Percentiles rank a stretch among this genome's conserved stretches.
Evolutionary conservation across 805 yeast genomes (phyloP).

Genomic region (Clavispora asparagi): DNA sequence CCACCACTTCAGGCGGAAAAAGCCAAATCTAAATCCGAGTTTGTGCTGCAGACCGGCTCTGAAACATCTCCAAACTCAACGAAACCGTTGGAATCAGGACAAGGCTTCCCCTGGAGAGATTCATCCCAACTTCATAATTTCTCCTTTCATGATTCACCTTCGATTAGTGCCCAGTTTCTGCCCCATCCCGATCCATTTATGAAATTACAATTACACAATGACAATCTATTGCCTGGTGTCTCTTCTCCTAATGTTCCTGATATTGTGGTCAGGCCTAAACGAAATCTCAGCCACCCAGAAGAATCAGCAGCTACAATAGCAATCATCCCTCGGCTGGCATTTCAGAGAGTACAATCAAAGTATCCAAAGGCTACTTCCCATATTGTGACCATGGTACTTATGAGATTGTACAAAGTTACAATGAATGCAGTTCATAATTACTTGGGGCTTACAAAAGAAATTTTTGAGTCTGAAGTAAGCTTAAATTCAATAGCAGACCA

Average conservation of each 20-base stretch:
- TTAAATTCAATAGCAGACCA: constrained; percentile 42
- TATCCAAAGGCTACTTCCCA: constrained; percentile 90
- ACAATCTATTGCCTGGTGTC: background rate
- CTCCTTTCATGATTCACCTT: background rate
- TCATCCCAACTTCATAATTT: background rate
- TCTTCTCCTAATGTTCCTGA: constrained; percentile 18
- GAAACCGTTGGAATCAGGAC: background rate
- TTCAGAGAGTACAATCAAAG: constrained; percentile 60
- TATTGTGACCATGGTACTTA: constrained; percentile 86
- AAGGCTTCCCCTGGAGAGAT: background rate
- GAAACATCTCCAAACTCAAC: background rate
- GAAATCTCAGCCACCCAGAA: constrained; percentile 2
- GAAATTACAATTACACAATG: background rate
- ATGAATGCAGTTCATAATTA: constrained; percentile 86
- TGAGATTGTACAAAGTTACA: constrained; percentile 84
- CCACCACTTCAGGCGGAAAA: background rate
- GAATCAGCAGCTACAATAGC: constrained; percentile 70
- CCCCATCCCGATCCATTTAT: background rate
- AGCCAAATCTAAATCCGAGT: background rate
- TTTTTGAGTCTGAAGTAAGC: constrained; percentile 67
- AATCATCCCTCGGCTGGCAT: constrained; percentile 82
- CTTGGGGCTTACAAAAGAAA: constrained; percentile 77
- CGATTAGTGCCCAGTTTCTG: background rate
- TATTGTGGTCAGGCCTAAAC: constrained; percentile 67
- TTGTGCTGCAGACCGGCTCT: background rate